Evolutionary conservation across 225 moss, liverwort and hornwort species (phyloP), one percentile per base, ranked within the genome.

Genomic region (Polytrichum formosum): DNA sequence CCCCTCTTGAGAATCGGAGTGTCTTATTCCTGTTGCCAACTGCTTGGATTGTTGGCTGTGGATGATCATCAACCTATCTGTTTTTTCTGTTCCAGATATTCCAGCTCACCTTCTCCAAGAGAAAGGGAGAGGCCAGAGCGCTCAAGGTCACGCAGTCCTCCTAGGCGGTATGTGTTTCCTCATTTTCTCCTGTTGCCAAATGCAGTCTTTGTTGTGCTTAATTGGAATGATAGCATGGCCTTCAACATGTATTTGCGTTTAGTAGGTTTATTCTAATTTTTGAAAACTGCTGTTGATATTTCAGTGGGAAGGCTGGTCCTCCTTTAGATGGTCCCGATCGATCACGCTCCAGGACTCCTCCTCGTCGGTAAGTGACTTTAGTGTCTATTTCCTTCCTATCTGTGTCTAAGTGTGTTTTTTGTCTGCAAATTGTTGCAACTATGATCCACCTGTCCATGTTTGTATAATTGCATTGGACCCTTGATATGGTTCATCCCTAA

Each of bases 131-230:
- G 80, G 71, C 71, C 72, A 19, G 92, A 92, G 74, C 96, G 96
- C 28, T 97, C 96, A 33, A 84, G 96, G 66, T 92, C 96, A 46
- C 92, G 92, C 28, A 97, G 87, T 20, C 93, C 88, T 77, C 81
- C 90, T 7, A 89, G 93, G 63, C 87, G 96, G 96, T 97, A 82
- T 63, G 81, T 81, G 4, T 79, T 72, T 1, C 7, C 22, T 6
- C 0, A 58, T 13, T 58, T n/a, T 58, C 21, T 8, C 1, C n/a
- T 22, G 20, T 22, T 58, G 22, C 6, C 1, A 58, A 20, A 58
- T 22, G 6, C 2, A 7, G 20, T 58, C 6, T 21, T 58, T 58
- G n/a, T 58, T 58, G n/a, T 6, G 6, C 8, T 58, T 3, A 20
- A 58, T 6, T 21, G 58, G 58, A 58, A 7, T 7, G 7, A 5